Percentiles rank a stretch among this genome's conserved stretches.
Evolutionary conservation across 768 basidiomycete species (phyloP).

Genomic region (Collybia sp.): DNA sequence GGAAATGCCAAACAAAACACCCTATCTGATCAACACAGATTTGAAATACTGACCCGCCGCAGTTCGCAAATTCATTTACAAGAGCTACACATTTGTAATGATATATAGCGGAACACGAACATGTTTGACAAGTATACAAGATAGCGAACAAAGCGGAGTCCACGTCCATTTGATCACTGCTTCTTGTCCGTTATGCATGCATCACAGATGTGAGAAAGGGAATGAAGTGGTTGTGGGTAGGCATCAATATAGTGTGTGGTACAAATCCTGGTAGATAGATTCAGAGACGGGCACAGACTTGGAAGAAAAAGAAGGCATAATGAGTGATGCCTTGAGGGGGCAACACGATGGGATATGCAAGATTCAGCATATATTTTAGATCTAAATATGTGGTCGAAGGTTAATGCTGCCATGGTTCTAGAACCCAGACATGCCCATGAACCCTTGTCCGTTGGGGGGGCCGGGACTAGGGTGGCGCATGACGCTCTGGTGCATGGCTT

Average conservation of each 20-base stretch:
- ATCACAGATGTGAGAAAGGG: constrained; percentile 13
- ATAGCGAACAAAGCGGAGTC: constrained; percentile 44
- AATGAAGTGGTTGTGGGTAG: constrained; percentile 13
- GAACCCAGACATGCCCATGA: constrained; percentile 26
- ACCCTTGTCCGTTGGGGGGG: constrained; percentile 29
- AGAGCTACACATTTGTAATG: constrained; percentile 5
- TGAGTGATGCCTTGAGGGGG: background rate
- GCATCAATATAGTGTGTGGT: constrained; percentile 3
- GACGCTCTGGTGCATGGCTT: constrained; percentile 82
- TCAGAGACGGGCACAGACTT: background rate
- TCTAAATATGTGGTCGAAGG: background rate
- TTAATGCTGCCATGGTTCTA: background rate
- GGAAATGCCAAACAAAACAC: too few relatives aligned
- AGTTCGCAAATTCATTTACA: background rate
- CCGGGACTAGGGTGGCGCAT: constrained; percentile 78
- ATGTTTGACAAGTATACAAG: constrained; percentile 28
- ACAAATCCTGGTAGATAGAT: constrained; percentile 1
- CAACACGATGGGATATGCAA: background rate
- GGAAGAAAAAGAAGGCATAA: background rate
- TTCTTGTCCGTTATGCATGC: constrained; percentile 34
- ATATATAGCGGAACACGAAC: constrained; percentile 27
- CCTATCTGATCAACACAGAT: too few relatives aligned
- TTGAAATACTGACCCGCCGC: too few relatives aligned
- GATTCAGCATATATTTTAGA: background rate
- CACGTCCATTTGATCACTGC: constrained; percentile 50